phyloP scores from a whole-genome alignment of 257 asterid genomes.

The Fraxinus pennsylvanica region DNA sequence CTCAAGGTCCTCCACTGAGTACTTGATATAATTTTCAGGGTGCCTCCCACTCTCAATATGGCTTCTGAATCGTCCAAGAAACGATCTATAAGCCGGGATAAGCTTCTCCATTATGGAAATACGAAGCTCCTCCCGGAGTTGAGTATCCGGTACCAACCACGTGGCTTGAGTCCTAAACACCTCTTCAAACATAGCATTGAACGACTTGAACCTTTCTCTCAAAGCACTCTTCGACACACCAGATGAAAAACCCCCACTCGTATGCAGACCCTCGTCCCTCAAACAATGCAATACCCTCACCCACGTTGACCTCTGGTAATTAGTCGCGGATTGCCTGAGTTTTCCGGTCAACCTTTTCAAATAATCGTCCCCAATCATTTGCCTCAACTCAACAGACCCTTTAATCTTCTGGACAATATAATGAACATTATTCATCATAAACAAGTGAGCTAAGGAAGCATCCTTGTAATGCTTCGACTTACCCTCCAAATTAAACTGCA shows the following conservation, averaged over 20 bases:
- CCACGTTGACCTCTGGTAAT: conserved; percentile 47
- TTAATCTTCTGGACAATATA: conserved; percentile 43
- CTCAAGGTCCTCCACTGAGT: too few species aligned
- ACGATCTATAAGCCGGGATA: too few species aligned
- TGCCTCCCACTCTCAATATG: too few species aligned
- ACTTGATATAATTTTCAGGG: too few species aligned
- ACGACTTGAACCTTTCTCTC: conserved; percentile 45
- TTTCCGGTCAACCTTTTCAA: conserved; percentile 39
- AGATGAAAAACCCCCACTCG: conserved; percentile 43
- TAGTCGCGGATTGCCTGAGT: conserved; percentile 37
- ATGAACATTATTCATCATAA: conserved; percentile 52
- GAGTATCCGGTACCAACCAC: conserved; percentile 53
- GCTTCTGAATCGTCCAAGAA: too few species aligned
- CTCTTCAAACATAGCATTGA: conserved; percentile 50
- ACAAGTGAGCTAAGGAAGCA: conserved; percentile 38
- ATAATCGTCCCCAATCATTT: conserved; percentile 47
- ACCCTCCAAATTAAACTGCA: conserved; percentile 47
- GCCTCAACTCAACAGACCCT: conserved; percentile 37
- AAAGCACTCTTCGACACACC: conserved; percentile 46
- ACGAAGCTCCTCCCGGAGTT: conserved; percentile 50
- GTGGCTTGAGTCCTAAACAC: conserved; percentile 42
- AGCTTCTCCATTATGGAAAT: conserved; percentile 37
- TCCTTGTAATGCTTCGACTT: conserved; percentile 47
- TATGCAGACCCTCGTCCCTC: conserved; percentile 45
- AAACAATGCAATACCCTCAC: conserved; percentile 46